Base-by-base conservation (phyloP, 768 basidiomycete genomes). In the Phaeotremella fagi region DNA sequence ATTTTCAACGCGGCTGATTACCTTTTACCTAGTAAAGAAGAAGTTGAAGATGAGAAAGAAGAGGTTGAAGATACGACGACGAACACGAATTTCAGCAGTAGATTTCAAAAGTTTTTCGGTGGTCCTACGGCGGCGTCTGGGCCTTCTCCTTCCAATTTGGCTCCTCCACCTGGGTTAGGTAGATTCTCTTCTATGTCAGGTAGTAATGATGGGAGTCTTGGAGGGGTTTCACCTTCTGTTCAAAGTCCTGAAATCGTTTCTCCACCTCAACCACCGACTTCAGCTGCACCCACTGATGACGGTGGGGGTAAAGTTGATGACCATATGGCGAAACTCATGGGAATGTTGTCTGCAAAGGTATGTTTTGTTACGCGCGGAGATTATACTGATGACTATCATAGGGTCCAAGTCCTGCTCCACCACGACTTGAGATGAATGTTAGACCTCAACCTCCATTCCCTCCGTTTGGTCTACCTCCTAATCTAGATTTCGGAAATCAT, bases 21-120 rank as follows among this genome's bases (percentile, higher is more conserved):
- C 31, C 63, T 71, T 4, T 43, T 46, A 33, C 61, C 54, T 12
- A 54, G 31, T 42, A 48, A 54, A 43, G 28, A 37, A 5, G 54
- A 59, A n/a, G 48, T 23, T 3, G 41, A 48, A 0, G 59, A 64
- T 12, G 50, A 48, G 3, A 46, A 48, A 5, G 56, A 60, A 33
- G 41, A 49, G 9, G 18, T 48, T 11, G 27, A 47, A 29, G 51
- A 48, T 24, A 48, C 47, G 3, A 20, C 45, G n/a, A 35, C 38
- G 20, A 38, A 43, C 5, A 41, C 47, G 4, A 61, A 48, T 1
- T 61, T 60, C 44, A 37, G 45, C 3, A 71, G 69, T 51, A 66
- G 69, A 1, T 71, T 71, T 48, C 63, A 65, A 41, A 52, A 54
- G 22, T 68, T 68, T 52, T 71, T 71, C 49, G 64, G 55, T 45